Evolutionary conservation across 495 filamentous ascomycete genomes (phyloP), one percentile per base, ranked within the genome.

Genomic region (Daldinia decipiens): DNA sequence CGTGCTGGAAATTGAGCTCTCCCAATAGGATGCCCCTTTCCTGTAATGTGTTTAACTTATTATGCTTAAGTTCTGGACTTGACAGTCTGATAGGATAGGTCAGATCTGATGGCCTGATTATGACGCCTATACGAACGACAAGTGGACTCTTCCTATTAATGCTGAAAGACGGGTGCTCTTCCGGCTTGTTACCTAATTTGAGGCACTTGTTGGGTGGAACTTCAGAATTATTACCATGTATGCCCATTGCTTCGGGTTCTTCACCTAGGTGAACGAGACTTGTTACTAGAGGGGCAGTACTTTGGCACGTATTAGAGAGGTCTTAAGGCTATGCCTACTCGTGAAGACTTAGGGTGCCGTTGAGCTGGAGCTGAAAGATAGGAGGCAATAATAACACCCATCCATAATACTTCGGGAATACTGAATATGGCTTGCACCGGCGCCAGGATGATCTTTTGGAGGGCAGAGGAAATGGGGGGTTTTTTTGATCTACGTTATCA

Each of bases 1-100:
- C 31, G 43, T 19, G 19, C 4, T 32, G 54, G 40, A 47, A 47
- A 29, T 13, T 38, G 31, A 38, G 39, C 2, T 8, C 39, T 39
- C 40, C 39, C 34, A 24, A 34, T 50, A 58, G 21, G 43, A 29
- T 15, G 40, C 53, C 17, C 47, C 32, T 9, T 11, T 66, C 5
- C 19, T 39, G 54, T 24, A 15, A 62, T 54, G 32, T 47, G 40
- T 59, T 17, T 29, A 15, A 62, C 54, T 21, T 47, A 51, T 59
- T 17, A 19, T 31, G 34, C 38, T 34, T 6, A 3, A 36, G 17
- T 24, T 51, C 21, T 40, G 36, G 32, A 27, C 55, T 9, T 36
- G 26, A 24, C 7, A n/a, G 26, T 13, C 21, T 52, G 55, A 53
- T 43, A 59, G 57, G 55, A 53, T 43, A 59, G 57, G 34, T 31